Evolutionary conservation across 257 asterid genomes (phyloP).

Genomic region (Nicotiana undulata): DNA sequence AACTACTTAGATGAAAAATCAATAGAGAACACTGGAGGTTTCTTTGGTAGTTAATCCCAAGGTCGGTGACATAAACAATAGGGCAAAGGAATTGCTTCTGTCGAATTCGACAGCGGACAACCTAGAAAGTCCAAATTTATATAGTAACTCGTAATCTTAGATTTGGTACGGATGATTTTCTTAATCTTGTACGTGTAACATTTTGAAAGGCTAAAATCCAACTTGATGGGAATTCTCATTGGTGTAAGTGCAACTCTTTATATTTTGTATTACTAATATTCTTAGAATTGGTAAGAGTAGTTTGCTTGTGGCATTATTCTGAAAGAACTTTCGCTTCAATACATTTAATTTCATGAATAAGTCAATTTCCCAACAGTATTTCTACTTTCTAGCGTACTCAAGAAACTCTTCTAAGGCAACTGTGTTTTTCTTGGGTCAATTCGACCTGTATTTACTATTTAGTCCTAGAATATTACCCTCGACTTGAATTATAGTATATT

Average conservation of each 20-base stretch:
- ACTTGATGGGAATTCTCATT: background rate
- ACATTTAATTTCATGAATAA: background rate
- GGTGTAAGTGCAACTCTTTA: background rate
- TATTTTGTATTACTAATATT: too few relatives aligned
- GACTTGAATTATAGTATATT: too few relatives aligned
- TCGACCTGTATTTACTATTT: background rate
- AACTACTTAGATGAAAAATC: background rate
- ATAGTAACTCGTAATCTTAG: background rate
- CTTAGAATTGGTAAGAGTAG: too few relatives aligned
- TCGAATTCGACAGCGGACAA: background rate
- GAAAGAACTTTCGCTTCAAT: background rate
- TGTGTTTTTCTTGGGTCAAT: background rate
- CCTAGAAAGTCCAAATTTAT: background rate
- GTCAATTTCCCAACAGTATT: background rate
- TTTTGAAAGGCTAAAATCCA: background rate
- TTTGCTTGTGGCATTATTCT: background rate
- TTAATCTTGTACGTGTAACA: background rate
- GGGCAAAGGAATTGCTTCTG: background rate
- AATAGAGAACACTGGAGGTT: background rate
- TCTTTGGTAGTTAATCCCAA: background rate
- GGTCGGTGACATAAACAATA: background rate
- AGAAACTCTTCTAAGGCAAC: background rate
- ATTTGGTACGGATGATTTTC: background rate
- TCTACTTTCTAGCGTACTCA: constrained; percentile 1
- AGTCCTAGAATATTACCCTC: background rate